Percentiles rank a stretch among this genome's conserved stretches.
Evolutionary conservation across 371 early-diverging fungal species (phyloP).

Genomic region (Circinella minor): DNA sequence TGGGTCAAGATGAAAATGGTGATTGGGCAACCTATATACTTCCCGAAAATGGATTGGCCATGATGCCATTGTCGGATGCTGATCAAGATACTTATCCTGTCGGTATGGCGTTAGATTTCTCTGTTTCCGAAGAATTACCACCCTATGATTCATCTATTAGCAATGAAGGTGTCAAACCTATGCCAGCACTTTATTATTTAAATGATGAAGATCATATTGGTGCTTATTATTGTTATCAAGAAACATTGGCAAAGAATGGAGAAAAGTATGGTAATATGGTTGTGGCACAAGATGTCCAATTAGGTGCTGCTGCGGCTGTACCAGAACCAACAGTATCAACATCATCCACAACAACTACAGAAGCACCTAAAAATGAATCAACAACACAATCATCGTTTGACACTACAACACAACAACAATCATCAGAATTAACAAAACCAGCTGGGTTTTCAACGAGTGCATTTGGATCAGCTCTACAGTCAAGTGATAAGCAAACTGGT

Average conservation of each 20-base stretch:
- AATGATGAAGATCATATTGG: conserved; percentile 51
- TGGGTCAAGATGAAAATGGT: conserved; percentile 41
- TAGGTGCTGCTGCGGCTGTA: conserved; percentile 13
- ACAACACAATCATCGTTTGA: background rate
- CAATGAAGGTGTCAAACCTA: conserved; percentile 34
- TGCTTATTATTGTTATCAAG: conserved; percentile 47
- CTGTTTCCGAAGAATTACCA: conserved; percentile 40
- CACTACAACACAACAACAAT: background rate
- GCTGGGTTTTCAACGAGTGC: conserved; percentile 23
- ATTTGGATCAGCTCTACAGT: conserved; percentile 30
- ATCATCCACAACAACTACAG: background rate
- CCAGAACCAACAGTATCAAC: conserved; percentile 10
- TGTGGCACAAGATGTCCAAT: conserved; percentile 14
- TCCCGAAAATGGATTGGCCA: conserved; percentile 34
- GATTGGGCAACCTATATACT: conserved; percentile 51
- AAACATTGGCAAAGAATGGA: conserved; percentile 35
- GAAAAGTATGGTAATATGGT: conserved; percentile 33
- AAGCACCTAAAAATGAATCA: background rate
- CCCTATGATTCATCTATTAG: conserved; percentile 41
- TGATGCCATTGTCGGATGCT: conserved; percentile 41
- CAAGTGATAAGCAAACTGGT: background rate
- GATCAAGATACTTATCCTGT: conserved; percentile 47
- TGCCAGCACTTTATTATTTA: conserved; percentile 45
- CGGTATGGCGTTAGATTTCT: conserved; percentile 49
- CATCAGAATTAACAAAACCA: background rate